Evolutionary conservation across 129 eudicot genomes (phyloP), one percentile per base, ranked within the genome.

Genomic region (Chrysanthemum lavandulifolium): DNA sequence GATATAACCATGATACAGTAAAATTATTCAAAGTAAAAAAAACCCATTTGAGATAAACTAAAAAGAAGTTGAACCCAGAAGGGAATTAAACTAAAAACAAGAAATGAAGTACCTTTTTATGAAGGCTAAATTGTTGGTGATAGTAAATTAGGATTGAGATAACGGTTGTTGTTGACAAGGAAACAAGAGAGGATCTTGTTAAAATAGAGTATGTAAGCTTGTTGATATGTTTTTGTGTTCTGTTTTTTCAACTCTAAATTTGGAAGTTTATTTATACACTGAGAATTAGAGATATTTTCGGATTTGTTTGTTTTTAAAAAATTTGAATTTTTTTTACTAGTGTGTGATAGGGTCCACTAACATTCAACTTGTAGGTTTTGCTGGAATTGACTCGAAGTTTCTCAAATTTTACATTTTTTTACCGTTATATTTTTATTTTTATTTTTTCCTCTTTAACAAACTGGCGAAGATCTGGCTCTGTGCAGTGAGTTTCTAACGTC

Each of bases 351-450:
- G 76, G 77, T 71, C 82, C 59, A 71, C 54, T 40, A 40, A 13
- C 27, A 64, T 55, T 71, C 61, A 78, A 71, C 77, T 55, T 62
- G 14, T 55, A 5, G n/a, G n/a, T n/a, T 9, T 29, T 59, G 10
- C 15, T 82, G 55, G 86, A 78, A 68, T 68, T 73, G 33, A 62
- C 86, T 73, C 60, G 80, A 82, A 82, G 73, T 54, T 78, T 73
- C 56, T 7, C 13, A 59, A 6, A 40, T 36, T 36, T 31, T 36
- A 36, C 43, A 36, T 2, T 36, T 36, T n/a, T n/a, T n/a, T n/a
- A n/a, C n/a, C n/a, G n/a, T n/a, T n/a, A n/a, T n/a, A n/a, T n/a
- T n/a, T n/a, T n/a, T n/a, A n/a, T n/a, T n/a, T n/a, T n/a, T n/a
- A n/a, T n/a, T n/a, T n/a, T n/a, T n/a, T n/a, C n/a, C n/a, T n/a